Evolutionary conservation across 2,329 filamentous ascomycete genomes (phyloP).

Genomic region (Venturia oleaginea): DNA sequence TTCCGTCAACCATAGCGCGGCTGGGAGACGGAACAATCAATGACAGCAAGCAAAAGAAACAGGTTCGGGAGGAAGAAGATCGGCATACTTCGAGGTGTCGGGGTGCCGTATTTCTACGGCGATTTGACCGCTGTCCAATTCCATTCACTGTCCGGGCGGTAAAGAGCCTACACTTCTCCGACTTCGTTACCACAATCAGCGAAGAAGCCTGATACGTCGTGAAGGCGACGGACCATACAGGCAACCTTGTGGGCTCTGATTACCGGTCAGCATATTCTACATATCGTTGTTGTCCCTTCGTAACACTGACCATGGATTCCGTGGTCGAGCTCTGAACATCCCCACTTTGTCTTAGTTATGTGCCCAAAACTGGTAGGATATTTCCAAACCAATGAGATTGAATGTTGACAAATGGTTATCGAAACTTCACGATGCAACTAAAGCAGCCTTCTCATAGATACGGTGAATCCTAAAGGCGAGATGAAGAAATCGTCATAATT

Average conservation of each 20-base stretch:
- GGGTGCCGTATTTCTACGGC: no score
- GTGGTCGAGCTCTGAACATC: background rate
- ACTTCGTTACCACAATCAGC: background rate
- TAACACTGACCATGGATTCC: background rate
- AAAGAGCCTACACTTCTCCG: background rate
- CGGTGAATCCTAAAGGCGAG: background rate
- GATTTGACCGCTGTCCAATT: conserved; percentile 5
- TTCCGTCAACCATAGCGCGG: no score
- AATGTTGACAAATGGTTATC: background rate
- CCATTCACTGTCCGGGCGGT: background rate
- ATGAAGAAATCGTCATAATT: background rate
- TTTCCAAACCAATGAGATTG: background rate
- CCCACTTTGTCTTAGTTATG: background rate
- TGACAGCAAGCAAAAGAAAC: no score
- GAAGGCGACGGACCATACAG: background rate
- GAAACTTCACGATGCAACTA: no score
- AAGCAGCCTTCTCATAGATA: background rate
- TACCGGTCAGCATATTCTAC: background rate
- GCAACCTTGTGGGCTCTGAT: background rate
- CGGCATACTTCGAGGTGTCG: no score
- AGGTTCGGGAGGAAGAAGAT: no score
- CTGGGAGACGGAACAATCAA: no score
- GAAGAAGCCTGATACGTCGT: background rate
- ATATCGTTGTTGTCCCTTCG: background rate
- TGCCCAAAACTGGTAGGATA: background rate